Evolutionary conservation across 345 rosid genomes (phyloP).

Genomic region (Melastoma malabathricum): DNA sequence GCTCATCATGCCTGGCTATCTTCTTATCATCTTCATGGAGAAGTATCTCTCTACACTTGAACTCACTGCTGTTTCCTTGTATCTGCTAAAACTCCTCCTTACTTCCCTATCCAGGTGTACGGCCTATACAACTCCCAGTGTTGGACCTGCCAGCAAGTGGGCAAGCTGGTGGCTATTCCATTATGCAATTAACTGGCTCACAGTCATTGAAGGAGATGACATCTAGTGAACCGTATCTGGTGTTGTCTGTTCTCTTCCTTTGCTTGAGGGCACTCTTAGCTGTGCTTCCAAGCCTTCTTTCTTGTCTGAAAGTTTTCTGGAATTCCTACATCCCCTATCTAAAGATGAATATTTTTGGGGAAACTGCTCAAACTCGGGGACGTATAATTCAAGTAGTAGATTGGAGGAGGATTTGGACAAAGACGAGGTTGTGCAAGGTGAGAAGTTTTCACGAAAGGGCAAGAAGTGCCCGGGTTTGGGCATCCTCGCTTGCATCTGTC

Average conservation of each 20-base stretch:
- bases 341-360: conserved; percentile 73
- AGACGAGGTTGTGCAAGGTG: conserved; percentile 47
- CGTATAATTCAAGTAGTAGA: conserved; percentile 59
- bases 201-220: conserved; percentile 25
- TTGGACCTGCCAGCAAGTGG: too few species aligned
- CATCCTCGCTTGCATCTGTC: conserved; percentile 63
- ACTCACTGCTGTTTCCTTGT: too few species aligned
- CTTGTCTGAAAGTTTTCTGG: conserved; percentile 51
- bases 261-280: conserved; percentile 31
- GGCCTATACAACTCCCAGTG: too few species aligned
- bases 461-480: conserved; percentile 74
- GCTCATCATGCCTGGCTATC: too few species aligned
- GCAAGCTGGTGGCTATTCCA: conserved; percentile 18
- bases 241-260: conserved; percentile 39
- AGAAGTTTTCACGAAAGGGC: conserved; percentile 66
- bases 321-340: conserved; percentile 37
- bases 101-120: too few species aligned
- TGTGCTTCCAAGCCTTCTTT: conserved; percentile 29
- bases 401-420: conserved; percentile 72
- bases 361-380: conserved; percentile 51
- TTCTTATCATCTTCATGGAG: too few species aligned
- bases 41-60: too few species aligned
- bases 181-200: conserved; percentile 9
- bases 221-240: conserved; percentile 50
- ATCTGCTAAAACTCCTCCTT: too few species aligned